Conservation (phyloP, 352 stramenopile species). For the Globisporangium cylindrosporum region DNA sequence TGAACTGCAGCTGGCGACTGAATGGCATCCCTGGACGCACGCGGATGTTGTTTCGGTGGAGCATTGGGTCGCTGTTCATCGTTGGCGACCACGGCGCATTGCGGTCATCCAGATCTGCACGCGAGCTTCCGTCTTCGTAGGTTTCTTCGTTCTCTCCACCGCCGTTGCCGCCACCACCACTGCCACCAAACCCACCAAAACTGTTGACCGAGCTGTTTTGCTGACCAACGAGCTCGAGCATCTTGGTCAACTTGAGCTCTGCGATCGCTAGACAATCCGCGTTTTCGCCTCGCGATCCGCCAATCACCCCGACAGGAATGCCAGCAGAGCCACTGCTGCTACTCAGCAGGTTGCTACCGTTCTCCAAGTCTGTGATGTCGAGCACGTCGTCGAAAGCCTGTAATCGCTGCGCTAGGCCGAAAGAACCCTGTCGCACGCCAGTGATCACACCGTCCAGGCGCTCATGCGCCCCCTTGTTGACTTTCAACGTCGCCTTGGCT, state of each 20-base stretch:
- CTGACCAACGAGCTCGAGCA: constrained; percentile 75
- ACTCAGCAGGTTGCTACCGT: neutral
- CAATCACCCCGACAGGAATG: neutral
- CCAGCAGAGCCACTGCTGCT: neutral
- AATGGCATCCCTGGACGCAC: constrained; percentile 27
- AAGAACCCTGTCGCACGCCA: constrained; percentile 71
- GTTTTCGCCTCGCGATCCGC: constrained; percentile 32
- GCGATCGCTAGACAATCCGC: constrained; percentile 52
- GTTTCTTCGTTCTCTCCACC: constrained; percentile 27
- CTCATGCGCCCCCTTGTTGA: constrained; percentile 77
- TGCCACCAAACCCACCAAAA: constrained; percentile 43
- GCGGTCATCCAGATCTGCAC: constrained; percentile 50
- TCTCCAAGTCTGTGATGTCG: constrained; percentile 22
- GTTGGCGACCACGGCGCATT: constrained; percentile 59
- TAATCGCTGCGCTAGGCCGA: constrained; percentile 57
- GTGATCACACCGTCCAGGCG: constrained; percentile 74
- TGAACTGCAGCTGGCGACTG: constrained; percentile 16
- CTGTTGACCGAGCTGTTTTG: constrained; percentile 55
- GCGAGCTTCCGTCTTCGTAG: constrained; percentile 24
- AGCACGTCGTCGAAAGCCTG: constrained; percentile 73
- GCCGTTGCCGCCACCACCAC: constrained; percentile 3
- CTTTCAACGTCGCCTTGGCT: constrained; percentile 63
- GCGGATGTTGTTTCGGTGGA: constrained; percentile 82
- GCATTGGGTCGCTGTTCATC: constrained; percentile 62
- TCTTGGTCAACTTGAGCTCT: constrained; percentile 77